Percentiles rank a stretch among this genome's conserved stretches.
Conservation (phyloP, 2,329 filamentous ascomycete species). For the Monosporascus ibericus region DNA sequence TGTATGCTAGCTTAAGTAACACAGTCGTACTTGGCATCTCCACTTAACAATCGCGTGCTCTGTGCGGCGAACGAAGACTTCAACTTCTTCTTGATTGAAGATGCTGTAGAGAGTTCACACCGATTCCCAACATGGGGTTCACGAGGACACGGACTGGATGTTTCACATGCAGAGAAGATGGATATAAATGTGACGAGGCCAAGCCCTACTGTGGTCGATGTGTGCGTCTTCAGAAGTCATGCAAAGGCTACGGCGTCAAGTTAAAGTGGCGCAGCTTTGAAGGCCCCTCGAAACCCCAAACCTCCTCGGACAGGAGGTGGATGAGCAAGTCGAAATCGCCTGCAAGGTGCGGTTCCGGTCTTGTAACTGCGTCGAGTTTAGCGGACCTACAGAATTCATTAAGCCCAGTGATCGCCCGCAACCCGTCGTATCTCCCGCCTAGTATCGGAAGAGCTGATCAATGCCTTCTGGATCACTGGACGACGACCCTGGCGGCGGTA, state of each 20-base stretch:
- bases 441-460: conserved; percentile 7
- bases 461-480: conserved; percentile 26
- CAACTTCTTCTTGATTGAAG: no score
- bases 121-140: conserved; percentile 8
- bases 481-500: conserved; percentile 16
- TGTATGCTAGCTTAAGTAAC: no score
- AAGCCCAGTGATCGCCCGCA: background rate
- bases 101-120: no score
- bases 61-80: no score
- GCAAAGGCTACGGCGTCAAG: conserved; percentile 25
- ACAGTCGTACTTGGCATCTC: no score
- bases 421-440: conserved; percentile 10
- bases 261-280: conserved; percentile 21
- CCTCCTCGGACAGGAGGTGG: conserved; percentile 2
- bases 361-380: background rate
- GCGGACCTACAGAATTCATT: background rate
- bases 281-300: conserved; percentile 3
- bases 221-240: conserved; percentile 22
- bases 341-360: background rate
- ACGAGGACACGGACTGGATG: conserved; percentile 23
- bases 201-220: conserved; percentile 25
- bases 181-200: conserved; percentile 28
- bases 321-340: conserved; percentile 1
- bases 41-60: no score
- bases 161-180: conserved; percentile 24